Base-by-base conservation (phyloP, 1,139 yeast genomes). In the Entelexis sorbosivorans region DNA sequence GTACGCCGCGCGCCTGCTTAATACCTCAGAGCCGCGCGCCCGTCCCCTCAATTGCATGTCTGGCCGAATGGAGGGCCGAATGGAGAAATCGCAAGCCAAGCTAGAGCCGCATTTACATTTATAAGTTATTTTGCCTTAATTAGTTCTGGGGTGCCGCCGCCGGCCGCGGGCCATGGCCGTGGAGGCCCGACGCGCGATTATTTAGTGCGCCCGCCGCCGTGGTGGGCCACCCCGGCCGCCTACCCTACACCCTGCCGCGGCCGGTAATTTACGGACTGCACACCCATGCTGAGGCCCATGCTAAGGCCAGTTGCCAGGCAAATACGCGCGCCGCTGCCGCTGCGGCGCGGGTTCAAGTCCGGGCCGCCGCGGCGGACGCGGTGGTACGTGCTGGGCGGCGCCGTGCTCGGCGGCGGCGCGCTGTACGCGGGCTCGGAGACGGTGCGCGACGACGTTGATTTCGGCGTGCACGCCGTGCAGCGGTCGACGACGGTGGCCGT, bases 341-440 rank as follows among this genome's bases (percentile, higher is more conserved):
- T 32, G 14, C 45, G 45, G 14, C 45, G 45, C 3, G 45, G 45
- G 6, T 32, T 31, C 20, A 31, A 42, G 24, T 42, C 45, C n/a
- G n/a, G 20, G 4, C 5, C 45, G 14, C 5, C 22, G 1, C 11
- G 31, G 4, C 31, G 6, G n/a, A 20, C 14, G 13, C 43, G 52
- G 17, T 45, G 47, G 50, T 29, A 47, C 13, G 38, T 28, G 14
- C 17, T 36, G 2, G 48, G 52, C 22, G 51, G 52, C 5, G 14
- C 35, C 3, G 38, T 13, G 5, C 26, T 36, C 2, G 44, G 35
- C 6, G 50, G 38, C 8, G 54, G 65, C 1, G 53, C 67, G 3
- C 54, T 66, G 2, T 73, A 69, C 50, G 57, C 62, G 17, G 64
- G 71, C 0, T 70, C 70, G 49, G 74, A 70, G 16, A 61, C 66